A percentile compares a stretch with the other conserved stretches of the same genome.
Conservation (phyloP, 2,329 filamentous ascomycete genomes). For the Dothideomycetes sp. region DNA sequence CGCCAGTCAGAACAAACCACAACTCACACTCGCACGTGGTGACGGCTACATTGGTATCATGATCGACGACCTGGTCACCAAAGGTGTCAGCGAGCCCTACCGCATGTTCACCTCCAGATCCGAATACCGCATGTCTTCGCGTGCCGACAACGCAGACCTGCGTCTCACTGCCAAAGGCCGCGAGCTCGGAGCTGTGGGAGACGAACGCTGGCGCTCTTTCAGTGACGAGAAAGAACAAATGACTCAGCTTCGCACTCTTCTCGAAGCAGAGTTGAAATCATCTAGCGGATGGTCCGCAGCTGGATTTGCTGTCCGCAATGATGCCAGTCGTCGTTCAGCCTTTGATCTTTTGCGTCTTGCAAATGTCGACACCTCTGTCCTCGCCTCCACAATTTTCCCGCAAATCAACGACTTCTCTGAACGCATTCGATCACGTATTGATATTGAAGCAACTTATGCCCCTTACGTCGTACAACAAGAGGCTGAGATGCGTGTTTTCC, state of each 20-base stretch:
- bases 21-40: constrained; percentile 63
- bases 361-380: constrained; percentile 50
- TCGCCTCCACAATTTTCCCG: constrained; percentile 43
- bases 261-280: constrained; percentile 51
- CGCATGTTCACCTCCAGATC: constrained; percentile 96
- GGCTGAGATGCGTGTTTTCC: constrained; percentile 55
- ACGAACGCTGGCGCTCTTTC: constrained; percentile 67
- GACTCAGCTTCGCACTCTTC: constrained; percentile 50
- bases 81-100: constrained; percentile 93
- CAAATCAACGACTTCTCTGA: constrained; percentile 46
- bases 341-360: constrained; percentile 70
- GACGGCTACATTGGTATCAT: constrained; percentile 98
- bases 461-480: constrained; percentile 73
- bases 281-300: constrained; percentile 57
- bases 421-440: constrained; percentile 58
- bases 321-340: constrained; percentile 59
- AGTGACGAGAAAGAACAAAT: constrained; percentile 58
- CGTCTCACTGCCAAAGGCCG: constrained; percentile 74
- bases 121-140: constrained; percentile 87
- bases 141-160: constrained; percentile 87
- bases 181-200: constrained; percentile 66
- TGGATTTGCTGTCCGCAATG: constrained; percentile 60
- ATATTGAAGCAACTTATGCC: constrained; percentile 75
- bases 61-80: constrained; percentile 95
- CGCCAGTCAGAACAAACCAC: constrained; percentile 55